These are phyloP conservation scores for Stellera chamaejasme DNA, from an alignment of 345 rosid species.

Conservation along the genomic window DNA sequence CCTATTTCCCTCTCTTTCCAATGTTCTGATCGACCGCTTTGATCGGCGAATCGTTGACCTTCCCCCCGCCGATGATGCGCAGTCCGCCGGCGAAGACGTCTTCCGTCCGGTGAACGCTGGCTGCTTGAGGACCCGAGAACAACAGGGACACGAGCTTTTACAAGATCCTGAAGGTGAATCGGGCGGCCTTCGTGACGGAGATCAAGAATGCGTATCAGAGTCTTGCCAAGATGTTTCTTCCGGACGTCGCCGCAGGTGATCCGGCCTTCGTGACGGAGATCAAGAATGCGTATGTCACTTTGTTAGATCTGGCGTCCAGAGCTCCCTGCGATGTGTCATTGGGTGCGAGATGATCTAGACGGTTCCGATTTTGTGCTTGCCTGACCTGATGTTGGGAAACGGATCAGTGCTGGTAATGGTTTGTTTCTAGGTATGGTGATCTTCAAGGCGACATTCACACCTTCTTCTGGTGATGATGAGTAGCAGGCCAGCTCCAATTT, in stretches of 20 bases:
- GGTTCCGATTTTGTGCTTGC: slow-evolving; percentile 18
- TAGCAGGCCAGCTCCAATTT: too few species aligned
- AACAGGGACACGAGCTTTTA: slow-evolving; percentile 27
- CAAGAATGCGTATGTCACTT: slow-evolving; percentile 58
- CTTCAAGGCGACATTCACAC: too few species aligned
- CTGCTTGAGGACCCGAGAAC: too few species aligned
- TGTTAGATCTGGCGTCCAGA: slow-evolving; percentile 68
- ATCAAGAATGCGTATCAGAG: slow-evolving; percentile 63
- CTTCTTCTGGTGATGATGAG: too few species aligned
- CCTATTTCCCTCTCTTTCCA: too few species aligned
- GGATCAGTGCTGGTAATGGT: too few species aligned
- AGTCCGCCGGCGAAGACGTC: too few species aligned
- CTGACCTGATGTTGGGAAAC: slow-evolving; percentile 77
- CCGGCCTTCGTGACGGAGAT: slow-evolving; percentile 44
- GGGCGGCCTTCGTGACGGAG: slow-evolving; percentile 48
- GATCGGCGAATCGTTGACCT: too few species aligned
- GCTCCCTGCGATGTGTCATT: slow-evolving; percentile 58
- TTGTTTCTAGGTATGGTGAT: background rate
- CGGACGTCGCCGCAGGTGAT: slow-evolving; percentile 36
- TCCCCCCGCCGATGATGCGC: too few species aligned
- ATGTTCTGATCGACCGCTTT: too few species aligned
- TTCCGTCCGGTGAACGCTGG: too few species aligned
- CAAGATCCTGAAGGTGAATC: slow-evolving; percentile 44
- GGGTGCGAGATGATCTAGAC: slow-evolving; percentile 12
- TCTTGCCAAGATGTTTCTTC: slow-evolving; percentile 56